Percentiles rank a stretch among this genome's conserved stretches.
Conservation (phyloP, 148 eudicot species). For the Nepenthes gracilis region DNA sequence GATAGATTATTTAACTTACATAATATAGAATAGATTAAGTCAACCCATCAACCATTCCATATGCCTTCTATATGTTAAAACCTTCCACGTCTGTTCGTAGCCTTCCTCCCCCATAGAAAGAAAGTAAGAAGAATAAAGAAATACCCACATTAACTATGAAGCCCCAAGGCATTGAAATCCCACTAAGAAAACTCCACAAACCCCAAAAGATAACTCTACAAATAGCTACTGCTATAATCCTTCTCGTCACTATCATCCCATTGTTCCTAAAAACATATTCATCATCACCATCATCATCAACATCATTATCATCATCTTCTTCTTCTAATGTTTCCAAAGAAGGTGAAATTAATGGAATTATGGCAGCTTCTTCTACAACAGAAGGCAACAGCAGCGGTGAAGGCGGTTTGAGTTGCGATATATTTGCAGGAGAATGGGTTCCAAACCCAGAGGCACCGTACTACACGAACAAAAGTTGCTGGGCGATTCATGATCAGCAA, state of each 20-base stretch:
- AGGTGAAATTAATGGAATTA: background rate
- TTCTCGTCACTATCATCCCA: background rate
- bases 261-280: background rate
- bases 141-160: background rate
- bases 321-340: too few relatives aligned
- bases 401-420: background rate
- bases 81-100: too few relatives aligned
- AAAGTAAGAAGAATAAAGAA: background rate
- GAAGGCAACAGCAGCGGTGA: background rate
- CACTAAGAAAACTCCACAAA: too few relatives aligned
- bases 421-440: conserved; percentile 5
- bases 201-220: too few relatives aligned
- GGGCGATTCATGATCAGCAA: conserved; percentile 2
- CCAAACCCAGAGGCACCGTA: conserved; percentile 3
- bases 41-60: too few relatives aligned
- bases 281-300: background rate
- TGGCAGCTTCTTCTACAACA: background rate
- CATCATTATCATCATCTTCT: background rate
- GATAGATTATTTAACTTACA: too few relatives aligned
- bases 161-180: background rate
- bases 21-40: too few relatives aligned
- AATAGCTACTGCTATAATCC: background rate
- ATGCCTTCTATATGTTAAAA: too few relatives aligned
- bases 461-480: conserved; percentile 4
- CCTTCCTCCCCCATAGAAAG: background rate